Conservation (phyloP, 1,284 basidiomycete genomes). For the Ustilago xerochloae region DNA sequence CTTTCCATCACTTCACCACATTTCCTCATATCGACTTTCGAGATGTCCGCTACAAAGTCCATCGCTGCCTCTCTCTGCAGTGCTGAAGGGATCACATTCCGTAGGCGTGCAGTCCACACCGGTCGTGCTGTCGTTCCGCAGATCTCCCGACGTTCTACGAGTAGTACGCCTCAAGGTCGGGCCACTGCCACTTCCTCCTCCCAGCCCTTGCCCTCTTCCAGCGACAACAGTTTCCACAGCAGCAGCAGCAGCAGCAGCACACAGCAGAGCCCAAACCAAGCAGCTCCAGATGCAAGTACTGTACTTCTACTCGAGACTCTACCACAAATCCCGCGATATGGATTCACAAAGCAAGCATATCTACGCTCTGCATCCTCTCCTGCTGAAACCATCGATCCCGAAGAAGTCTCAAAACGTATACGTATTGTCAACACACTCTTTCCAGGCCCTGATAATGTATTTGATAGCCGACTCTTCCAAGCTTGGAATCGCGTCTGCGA, state of each 20-base stretch:
- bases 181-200: not conserved
- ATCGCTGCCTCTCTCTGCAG: not conserved
- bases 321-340: conserved; percentile 10
- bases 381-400: not conserved
- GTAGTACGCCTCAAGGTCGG: not conserved
- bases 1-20: no score
- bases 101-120: not conserved
- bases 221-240: not conserved
- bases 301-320: conserved; percentile 13
- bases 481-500: conserved; percentile 26
- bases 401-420: not conserved
- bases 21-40: no score
- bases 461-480: conserved; percentile 12
- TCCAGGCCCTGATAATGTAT: conserved; percentile 10
- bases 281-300: conserved; percentile 2
- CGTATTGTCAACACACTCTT: conserved; percentile 25
- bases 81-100: not conserved
- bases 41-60: no score
- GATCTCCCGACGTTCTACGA: not conserved
- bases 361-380: conserved; percentile 3
- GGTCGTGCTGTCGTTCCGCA: not conserved
- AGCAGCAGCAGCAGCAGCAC: not conserved
- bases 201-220: not conserved
- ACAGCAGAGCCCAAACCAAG: not conserved
- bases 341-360: conserved; percentile 24